A percentile compares a stretch with the other conserved stretches of the same genome.
Conservation (phyloP, 2,329 filamentous ascomycete genomes). For the Monilinia vaccinii-corymbosi region DNA sequence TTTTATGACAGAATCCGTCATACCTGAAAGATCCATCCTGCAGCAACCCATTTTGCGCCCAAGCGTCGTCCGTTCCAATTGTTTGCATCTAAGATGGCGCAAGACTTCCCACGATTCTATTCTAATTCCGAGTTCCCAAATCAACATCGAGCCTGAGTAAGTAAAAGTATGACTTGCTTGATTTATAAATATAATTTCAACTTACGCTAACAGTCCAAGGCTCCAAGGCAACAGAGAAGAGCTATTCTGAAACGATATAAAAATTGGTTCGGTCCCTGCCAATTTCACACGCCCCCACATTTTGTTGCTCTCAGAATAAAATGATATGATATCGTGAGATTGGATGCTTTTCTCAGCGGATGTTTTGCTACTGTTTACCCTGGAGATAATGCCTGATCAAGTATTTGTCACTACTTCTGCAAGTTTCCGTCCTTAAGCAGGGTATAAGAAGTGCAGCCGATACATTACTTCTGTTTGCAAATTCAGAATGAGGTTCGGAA, state of each 20-base stretch:
- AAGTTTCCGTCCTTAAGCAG: background rate
- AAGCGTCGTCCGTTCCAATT: background rate
- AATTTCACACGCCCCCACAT: background rate
- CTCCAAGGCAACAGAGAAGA: background rate
- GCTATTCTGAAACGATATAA: background rate
- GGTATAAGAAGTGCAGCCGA: background rate
- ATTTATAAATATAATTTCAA: too few species aligned
- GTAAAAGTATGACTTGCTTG: too few species aligned
- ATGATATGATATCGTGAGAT: background rate
- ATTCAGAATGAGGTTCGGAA: background rate
- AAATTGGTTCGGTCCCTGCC: background rate
- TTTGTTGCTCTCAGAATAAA: background rate
- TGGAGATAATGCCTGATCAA: background rate
- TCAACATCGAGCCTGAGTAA: too few species aligned
- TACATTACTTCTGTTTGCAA: background rate
- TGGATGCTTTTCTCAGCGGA: background rate
- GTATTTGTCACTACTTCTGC: background rate
- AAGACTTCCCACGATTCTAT: background rate
- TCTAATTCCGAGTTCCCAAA: too few species aligned
- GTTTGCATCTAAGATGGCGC: background rate
- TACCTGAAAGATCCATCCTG: background rate
- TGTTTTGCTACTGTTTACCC: background rate
- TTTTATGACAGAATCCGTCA: background rate
- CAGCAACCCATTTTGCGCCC: background rate
- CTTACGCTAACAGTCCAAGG: background rate